Evolutionary conservation across 257 asterid species (phyloP).

Genomic region (Salvia miltiorrhiza): DNA sequence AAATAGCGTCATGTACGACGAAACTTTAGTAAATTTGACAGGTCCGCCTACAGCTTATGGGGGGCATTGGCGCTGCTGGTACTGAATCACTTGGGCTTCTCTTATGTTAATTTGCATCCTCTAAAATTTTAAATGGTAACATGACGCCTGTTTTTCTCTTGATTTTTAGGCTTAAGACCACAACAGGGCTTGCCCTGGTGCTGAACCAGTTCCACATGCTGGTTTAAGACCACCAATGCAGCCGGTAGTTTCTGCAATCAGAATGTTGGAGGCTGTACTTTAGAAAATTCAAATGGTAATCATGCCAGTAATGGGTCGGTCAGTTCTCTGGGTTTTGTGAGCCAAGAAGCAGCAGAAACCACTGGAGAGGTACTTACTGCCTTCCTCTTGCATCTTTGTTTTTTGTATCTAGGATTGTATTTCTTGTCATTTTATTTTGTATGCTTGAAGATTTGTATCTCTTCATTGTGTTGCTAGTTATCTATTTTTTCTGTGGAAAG

Average conservation of each 20-base stretch:
- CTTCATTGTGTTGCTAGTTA: conserved; percentile 5
- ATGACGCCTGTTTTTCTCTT: conserved; percentile 18
- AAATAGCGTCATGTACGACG: conserved; percentile 81
- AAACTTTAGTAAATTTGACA: conserved; percentile 62
- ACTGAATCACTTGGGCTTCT: conserved; percentile 24
- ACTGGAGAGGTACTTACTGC: conserved; percentile 47
- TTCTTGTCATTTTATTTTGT: conserved; percentile 8
- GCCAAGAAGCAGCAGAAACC: conserved; percentile 48
- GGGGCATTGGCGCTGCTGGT: conserved; percentile 76
- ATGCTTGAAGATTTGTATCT: conserved; percentile 17
- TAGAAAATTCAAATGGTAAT: conserved; percentile 44
- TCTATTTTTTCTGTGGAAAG: background rate
- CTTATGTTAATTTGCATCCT: conserved; percentile 12
- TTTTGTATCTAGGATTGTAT: background rate
- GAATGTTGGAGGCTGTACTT: conserved; percentile 38
- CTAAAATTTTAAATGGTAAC: background rate
- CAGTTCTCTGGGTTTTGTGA: conserved; percentile 37
- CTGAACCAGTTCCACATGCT: conserved; percentile 47
- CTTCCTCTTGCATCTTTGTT: background rate
- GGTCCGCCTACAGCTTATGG: conserved; percentile 85
- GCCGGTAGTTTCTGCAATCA: conserved; percentile 48
- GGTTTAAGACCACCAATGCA: conserved; percentile 75
- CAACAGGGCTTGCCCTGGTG: conserved; percentile 60
- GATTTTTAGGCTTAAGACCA: conserved; percentile 57
- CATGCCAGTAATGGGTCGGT: conserved; percentile 55